A percentile compares a stretch with the other conserved stretches of the same genome.
These are phyloP conservation scores for Phytophthora citricola DNA, from an alignment of 352 stramenopile genomes.

Conservation along the genomic window DNA sequence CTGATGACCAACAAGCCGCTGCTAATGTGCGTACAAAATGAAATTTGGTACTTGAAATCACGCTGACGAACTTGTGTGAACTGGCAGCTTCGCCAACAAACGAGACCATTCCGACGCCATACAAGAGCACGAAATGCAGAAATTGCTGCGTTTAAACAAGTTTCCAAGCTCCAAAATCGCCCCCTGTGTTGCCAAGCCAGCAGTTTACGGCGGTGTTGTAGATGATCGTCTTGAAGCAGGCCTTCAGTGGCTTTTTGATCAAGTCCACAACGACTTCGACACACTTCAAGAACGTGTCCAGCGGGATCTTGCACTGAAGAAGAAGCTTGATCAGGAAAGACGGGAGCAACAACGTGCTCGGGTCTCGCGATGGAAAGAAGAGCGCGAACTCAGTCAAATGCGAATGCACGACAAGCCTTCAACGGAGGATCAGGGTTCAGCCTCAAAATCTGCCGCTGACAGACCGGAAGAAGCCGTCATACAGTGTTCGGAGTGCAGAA, in stretches of 20 bases:
- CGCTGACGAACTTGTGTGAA: not conserved
- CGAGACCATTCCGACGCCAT: conserved; percentile 53
- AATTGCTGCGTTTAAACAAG: conserved; percentile 45
- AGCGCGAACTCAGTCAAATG: conserved; percentile 75
- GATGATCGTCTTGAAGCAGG: conserved; percentile 72
- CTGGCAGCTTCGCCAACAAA: conserved; percentile 82
- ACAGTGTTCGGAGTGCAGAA: conserved; percentile 70
- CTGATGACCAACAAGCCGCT: conserved; percentile 70
- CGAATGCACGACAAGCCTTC: conserved; percentile 52
- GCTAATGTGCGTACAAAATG: conserved; percentile 56
- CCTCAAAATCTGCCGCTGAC: conserved; percentile 8
- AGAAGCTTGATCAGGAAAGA: conserved; percentile 60
- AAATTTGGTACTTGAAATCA: not conserved
- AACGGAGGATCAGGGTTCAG: conserved; percentile 10
- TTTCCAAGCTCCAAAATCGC: conserved; percentile 55
- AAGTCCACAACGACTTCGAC: conserved; percentile 64
- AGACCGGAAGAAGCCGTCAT: conserved; percentile 54
- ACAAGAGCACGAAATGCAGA: conserved; percentile 44
- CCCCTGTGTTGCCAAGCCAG: conserved; percentile 68
- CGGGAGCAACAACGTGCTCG: conserved; percentile 66
- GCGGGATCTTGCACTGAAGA: conserved; percentile 60
- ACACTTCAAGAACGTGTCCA: conserved; percentile 55
- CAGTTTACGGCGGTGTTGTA: conserved; percentile 50
- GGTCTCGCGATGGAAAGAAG: conserved; percentile 75
- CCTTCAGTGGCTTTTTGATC: conserved; percentile 76